Base-by-base conservation (phyloP, 2,329 filamentous ascomycete genomes). In the Beauveria rudraprayagi region DNA sequence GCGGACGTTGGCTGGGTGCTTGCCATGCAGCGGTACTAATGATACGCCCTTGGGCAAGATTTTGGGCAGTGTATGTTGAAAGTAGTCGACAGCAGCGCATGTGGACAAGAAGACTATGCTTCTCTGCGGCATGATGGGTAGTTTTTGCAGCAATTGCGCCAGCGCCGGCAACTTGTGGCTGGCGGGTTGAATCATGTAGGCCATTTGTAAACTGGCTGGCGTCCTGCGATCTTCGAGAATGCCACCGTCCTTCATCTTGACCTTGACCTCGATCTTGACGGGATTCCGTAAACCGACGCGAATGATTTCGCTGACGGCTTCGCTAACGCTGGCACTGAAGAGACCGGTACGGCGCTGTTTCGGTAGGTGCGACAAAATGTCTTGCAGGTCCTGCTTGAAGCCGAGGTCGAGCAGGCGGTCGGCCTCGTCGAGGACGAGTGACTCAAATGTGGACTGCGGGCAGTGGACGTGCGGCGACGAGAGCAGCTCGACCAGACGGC, bases 241-340 rank as follows among this genome's bases (percentile, higher is more conserved):
- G 1, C 83, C 83, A 22, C 89, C 90, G 22, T 79, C 80, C 77
- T 84, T 78, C 74, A 85, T 70, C 74, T 92, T 94, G 58, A 99
- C 94, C 68, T 93, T 94, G 56, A 97, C 94, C 11, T 90, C 88
- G 63, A 99, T 91, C 70, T 95, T 95, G 68, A 97, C 92, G 0
- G 94, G 94, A 73, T 99, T 97, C 43, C 94, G 83, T 65, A 97
- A 77, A 22, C 94, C 94, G 8, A 97, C 91, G 41, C 92, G 84
- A 57, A 99, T 92, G 60, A 99, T 89, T 71, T 97, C 90, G 64
- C 92, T 88, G 1, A 99, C 90, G 1, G 94, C 94, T 70, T 97
- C 94, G 67, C 89, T 94, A n/a, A 99, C 90, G 68, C 90, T 95
- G 14, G 94, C 94, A 69, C 91, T 96, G 75, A 97, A 99, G 0